These are phyloP conservation scores for Monosporozyma yasuniensis DNA, from an alignment of 805 yeast genomes.

Conservation along the genomic window DNA sequence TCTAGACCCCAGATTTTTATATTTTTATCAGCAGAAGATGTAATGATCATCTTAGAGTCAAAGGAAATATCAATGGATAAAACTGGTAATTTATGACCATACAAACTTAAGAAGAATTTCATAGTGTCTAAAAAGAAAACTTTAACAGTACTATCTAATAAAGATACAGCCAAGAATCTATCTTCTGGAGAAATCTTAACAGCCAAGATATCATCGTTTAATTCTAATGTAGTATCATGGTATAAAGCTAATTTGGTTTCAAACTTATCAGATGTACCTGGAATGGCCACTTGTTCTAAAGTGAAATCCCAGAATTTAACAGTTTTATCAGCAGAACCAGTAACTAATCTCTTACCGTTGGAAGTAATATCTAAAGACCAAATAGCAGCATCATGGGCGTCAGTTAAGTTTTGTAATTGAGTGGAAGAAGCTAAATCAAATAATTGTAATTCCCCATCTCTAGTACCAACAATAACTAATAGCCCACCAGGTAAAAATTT, in stretches of 20 bases:
- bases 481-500: constrained; percentile 88
- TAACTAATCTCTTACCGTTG: constrained; percentile 75
- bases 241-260: constrained; percentile 48
- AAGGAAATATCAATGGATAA: constrained; percentile 81
- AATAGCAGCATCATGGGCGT: constrained; percentile 73
- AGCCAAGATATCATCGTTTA: constrained; percentile 75
- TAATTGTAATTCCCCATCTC: constrained; percentile 73
- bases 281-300: constrained; percentile 56
- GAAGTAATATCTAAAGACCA: constrained; percentile 86
- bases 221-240: constrained; percentile 75
- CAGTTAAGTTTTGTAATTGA: constrained; percentile 55
- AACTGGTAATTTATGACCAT: constrained; percentile 96
- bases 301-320: constrained; percentile 85
- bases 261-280: constrained; percentile 50
- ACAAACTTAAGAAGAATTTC: constrained; percentile 79
- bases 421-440: constrained; percentile 82
- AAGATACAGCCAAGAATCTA: constrained; percentile 68
- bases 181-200: constrained; percentile 75
- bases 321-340: constrained; percentile 90
- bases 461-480: constrained; percentile 78
- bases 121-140: constrained; percentile 81
- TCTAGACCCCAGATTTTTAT: constrained; percentile 98
- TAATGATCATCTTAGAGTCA: constrained; percentile 80
- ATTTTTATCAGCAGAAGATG: constrained; percentile 95
- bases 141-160: constrained; percentile 91